These are phyloP conservation scores for Fusarium pseudograminearum DNA, from an alignment of 2,329 filamentous ascomycete genomes.

Conservation along the genomic window DNA sequence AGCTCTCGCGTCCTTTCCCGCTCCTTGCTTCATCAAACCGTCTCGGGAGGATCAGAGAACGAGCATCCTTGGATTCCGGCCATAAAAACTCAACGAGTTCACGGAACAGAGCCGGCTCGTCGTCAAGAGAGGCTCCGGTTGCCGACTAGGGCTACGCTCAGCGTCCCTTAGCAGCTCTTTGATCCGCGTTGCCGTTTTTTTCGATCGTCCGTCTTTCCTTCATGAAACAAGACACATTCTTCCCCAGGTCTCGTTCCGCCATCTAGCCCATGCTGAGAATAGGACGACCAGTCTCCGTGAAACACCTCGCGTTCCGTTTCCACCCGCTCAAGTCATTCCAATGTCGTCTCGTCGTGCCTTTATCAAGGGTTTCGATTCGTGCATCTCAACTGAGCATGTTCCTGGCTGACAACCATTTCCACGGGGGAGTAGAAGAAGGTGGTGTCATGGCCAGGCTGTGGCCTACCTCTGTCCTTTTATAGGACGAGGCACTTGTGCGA, in stretches of 20 bases:
- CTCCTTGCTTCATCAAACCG: slow-evolving; percentile 16
- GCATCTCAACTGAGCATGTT: slow-evolving; percentile 29
- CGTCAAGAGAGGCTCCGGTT: slow-evolving; percentile 25
- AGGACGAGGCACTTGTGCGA: slow-evolving; percentile 77
- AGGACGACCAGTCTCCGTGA: slow-evolving; percentile 31
- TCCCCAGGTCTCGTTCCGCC: slow-evolving; percentile 42
- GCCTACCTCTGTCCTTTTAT: slow-evolving; percentile 54
- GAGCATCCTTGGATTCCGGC: slow-evolving; percentile 48
- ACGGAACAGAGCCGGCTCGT: slow-evolving; percentile 31
- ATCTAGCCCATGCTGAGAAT: slow-evolving; percentile 37
- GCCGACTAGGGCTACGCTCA: slow-evolving; percentile 21
- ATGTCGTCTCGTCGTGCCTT: slow-evolving; percentile 30
- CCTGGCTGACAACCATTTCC: slow-evolving; percentile 22
- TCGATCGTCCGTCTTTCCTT: slow-evolving; percentile 30
- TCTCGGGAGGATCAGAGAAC: slow-evolving; percentile 38
- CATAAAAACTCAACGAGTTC: slow-evolving; percentile 36
- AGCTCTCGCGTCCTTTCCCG: slow-evolving; percentile 23
- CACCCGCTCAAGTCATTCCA: slow-evolving; percentile 29
- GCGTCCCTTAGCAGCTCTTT: slow-evolving; percentile 19
- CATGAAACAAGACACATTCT: slow-evolving; percentile 41
- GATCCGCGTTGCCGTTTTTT: slow-evolving; percentile 22
- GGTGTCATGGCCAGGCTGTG: slow-evolving; percentile 24
- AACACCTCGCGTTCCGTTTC: slow-evolving; percentile 25
- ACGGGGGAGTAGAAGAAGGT: slow-evolving; percentile 32
- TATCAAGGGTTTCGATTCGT: slow-evolving; percentile 31